A percentile compares a stretch with the other conserved stretches of the same genome.
These are phyloP conservation scores for Xylaria curta DNA, from an alignment of 495 filamentous ascomycete species.

Conservation along the genomic window DNA sequence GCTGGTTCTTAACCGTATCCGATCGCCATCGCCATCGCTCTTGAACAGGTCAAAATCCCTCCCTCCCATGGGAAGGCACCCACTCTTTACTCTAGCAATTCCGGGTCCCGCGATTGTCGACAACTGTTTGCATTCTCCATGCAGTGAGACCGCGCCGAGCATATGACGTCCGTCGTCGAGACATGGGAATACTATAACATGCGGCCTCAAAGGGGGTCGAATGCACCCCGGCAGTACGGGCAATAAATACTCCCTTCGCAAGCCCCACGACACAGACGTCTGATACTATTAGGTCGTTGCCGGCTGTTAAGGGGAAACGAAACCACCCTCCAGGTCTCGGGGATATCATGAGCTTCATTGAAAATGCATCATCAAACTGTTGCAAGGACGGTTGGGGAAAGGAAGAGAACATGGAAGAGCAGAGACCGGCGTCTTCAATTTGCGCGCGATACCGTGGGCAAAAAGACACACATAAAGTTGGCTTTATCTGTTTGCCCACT, in stretches of 20 bases:
- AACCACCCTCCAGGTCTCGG: conserved; percentile 45
- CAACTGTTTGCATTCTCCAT: conserved; percentile 33
- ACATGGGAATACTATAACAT: conserved; percentile 30
- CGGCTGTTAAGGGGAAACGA: conserved; percentile 43
- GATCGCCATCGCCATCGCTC: conserved; percentile 16
- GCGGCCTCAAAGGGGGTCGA: conserved; percentile 26
- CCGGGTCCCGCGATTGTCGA: conserved; percentile 35
- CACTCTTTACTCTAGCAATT: conserved; percentile 35
- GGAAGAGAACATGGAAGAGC: conserved; percentile 18
- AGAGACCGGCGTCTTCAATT: conserved; percentile 14
- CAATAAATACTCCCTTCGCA: conserved; percentile 30
- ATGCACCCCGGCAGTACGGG: conserved; percentile 1
- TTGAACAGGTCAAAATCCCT: conserved; percentile 23
- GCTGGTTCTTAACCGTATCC: conserved; percentile 34
- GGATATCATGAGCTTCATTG: conserved; percentile 44
- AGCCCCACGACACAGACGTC: conserved; percentile 44
- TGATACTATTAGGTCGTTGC: conserved; percentile 53
- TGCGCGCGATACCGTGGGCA: conserved; percentile 23
- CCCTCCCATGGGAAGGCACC: conserved; percentile 32
- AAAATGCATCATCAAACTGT: conserved; percentile 41
- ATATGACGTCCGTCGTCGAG: conserved; percentile 33
- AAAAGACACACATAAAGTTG: conserved; percentile 11
- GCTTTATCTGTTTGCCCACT: conserved; percentile 70
- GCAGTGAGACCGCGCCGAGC: conserved; percentile 34
- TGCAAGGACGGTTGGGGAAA: conserved; percentile 31